These are phyloP conservation scores for Cyclostephanos invisitatus DNA, from an alignment of 108 stramenopile species.

Conservation along the genomic window DNA sequence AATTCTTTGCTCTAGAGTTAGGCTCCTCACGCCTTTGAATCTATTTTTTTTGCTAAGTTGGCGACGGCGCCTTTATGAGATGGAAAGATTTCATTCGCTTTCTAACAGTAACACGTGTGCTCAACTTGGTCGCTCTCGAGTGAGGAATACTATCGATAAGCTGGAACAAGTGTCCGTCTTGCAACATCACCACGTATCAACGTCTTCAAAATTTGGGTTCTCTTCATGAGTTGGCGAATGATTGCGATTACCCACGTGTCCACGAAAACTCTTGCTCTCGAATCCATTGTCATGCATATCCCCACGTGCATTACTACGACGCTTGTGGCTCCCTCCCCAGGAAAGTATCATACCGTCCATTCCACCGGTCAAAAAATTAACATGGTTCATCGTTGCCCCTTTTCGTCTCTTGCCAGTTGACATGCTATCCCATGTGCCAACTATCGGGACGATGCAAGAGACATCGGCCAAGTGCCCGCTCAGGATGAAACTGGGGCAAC, in stretches of 20 bases:
- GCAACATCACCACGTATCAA: neutral
- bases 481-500: slow-evolving; percentile 52
- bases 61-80: too few relatives aligned
- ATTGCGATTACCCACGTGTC: neutral
- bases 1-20: too few relatives aligned
- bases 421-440: slow-evolving; percentile 32
- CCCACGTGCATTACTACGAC: neutral
- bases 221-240: neutral
- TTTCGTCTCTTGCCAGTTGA: neutral
- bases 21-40: too few relatives aligned
- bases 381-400: slow-evolving; percentile 26
- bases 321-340: slow-evolving; percentile 50
- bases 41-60: too few relatives aligned
- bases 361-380: slow-evolving; percentile 59
- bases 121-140: too few relatives aligned
- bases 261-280: neutral
- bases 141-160: too few relatives aligned
- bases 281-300: too few relatives aligned
- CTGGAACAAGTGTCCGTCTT: too few relatives aligned
- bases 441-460: slow-evolving; percentile 47
- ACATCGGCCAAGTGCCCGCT: slow-evolving; percentile 65
- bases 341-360: slow-evolving; percentile 79
- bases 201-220: neutral
- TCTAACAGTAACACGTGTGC: too few relatives aligned
- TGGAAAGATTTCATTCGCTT: too few relatives aligned